Evolutionary conservation across 371 early-diverging fungal genomes (phyloP).

Genomic region (Conidiobolus incongruus): DNA sequence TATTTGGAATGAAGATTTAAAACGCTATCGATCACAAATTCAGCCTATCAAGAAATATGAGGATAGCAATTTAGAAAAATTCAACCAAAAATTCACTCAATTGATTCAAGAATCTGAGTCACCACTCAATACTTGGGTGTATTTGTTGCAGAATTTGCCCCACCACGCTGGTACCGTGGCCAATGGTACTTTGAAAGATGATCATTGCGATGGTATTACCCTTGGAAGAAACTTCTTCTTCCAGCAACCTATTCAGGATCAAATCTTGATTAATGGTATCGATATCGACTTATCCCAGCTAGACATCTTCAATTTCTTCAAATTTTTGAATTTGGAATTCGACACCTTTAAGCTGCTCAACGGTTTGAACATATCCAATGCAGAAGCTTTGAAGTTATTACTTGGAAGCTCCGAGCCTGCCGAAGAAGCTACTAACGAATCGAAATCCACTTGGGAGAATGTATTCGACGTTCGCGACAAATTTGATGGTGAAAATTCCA

Average conservation of each 20-base stretch:
- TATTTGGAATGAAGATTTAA: too few species aligned
- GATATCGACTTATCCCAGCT: conserved; percentile 20
- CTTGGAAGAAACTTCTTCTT: background rate
- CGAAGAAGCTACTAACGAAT: too few species aligned
- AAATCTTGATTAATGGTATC: conserved; percentile 46
- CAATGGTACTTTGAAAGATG: conserved; percentile 10
- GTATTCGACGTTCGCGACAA: conserved; percentile 63
- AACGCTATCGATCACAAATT: too few species aligned
- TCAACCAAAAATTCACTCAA: conserved; percentile 13
- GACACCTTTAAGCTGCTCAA: conserved; percentile 17
- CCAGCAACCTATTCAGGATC: conserved; percentile 11
- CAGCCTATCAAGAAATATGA: too few species aligned
- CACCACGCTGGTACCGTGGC: conserved; percentile 53
- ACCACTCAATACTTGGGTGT: conserved; percentile 32
- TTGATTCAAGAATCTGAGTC: conserved; percentile 26
- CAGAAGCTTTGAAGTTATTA: conserved; percentile 42
- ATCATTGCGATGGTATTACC: background rate
- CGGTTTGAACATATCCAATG: conserved; percentile 20
- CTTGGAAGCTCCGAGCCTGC: too few species aligned
- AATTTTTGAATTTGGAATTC: conserved; percentile 17
- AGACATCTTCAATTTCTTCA: conserved; percentile 28
- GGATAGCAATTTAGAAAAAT: background rate
- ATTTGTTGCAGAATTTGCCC: conserved; percentile 59
- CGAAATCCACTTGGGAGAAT: too few species aligned
- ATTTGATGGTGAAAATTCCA: conserved; percentile 12